Conservation (phyloP, 805 yeast genomes). For the Schwanniomyces pseudopolymorphus region DNA sequence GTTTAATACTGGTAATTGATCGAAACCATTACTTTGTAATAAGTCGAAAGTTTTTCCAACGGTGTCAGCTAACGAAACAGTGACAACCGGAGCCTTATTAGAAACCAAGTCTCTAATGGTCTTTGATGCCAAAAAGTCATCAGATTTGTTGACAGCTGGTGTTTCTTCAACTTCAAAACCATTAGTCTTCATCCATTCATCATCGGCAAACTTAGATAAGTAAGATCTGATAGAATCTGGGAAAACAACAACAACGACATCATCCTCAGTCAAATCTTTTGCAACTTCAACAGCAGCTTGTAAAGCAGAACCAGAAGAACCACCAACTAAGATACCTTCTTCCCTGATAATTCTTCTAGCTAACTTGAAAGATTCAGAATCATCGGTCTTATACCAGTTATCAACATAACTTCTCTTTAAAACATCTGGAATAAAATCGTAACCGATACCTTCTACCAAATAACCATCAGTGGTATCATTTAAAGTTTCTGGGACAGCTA, state of each 20-base stretch:
- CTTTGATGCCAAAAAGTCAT: slow-evolving; percentile 35
- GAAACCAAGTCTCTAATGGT: slow-evolving; percentile 66
- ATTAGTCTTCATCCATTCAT: slow-evolving; percentile 84
- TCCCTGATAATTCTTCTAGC: slow-evolving; percentile 81
- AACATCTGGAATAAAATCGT: slow-evolving; percentile 84
- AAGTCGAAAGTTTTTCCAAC: slow-evolving; percentile 66
- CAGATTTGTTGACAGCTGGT: slow-evolving; percentile 40
- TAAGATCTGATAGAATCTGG: slow-evolving; percentile 88
- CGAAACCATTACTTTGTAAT: slow-evolving; percentile 74
- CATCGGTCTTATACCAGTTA: slow-evolving; percentile 84
- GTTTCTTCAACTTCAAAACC: slow-evolving; percentile 60
- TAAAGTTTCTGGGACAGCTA: slow-evolving; percentile 74
- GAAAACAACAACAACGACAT: slow-evolving; percentile 74
- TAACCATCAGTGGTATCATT: slow-evolving; percentile 60
- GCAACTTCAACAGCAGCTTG: slow-evolving; percentile 74
- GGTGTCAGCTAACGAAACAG: slow-evolving; percentile 61
- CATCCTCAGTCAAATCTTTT: slow-evolving; percentile 68
- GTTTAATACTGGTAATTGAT: slow-evolving; percentile 77
- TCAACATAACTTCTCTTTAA: slow-evolving; percentile 66
- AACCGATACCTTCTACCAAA: slow-evolving; percentile 89
- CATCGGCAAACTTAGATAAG: slow-evolving; percentile 83
- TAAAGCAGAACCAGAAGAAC: slow-evolving; percentile 84
- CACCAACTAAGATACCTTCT: slow-evolving; percentile 87
- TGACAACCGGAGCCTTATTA: slow-evolving; percentile 71
- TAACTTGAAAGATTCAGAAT: slow-evolving; percentile 71